phyloP scores from a whole-genome alignment of 2,329 filamentous ascomycete species.

The Arthrinium phaeospermum region DNA sequence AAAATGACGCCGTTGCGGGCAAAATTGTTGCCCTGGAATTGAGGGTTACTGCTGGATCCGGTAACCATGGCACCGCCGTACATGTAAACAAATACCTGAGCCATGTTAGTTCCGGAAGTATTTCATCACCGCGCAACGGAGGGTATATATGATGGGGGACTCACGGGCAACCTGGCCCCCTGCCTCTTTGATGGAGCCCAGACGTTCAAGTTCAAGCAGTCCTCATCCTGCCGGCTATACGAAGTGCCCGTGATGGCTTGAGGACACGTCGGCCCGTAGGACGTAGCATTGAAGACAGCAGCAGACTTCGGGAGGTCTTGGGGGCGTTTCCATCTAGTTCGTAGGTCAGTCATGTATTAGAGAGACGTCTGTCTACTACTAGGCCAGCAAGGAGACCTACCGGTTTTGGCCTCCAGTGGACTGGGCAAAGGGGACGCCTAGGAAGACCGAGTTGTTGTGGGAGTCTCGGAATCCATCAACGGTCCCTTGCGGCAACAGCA shows the following conservation, averaged over 20 bases:
- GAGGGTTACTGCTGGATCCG: constrained; percentile 47
- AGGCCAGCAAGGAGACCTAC: constrained; percentile 25
- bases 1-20: constrained; percentile 44
- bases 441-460: constrained; percentile 41
- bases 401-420: constrained; percentile 47
- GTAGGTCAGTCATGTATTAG: neutral
- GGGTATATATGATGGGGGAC: constrained; percentile 20
- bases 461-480: constrained; percentile 44
- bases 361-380: neutral
- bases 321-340: constrained; percentile 37
- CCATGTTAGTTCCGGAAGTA: neutral
- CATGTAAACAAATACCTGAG: constrained; percentile 49
- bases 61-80: constrained; percentile 51
- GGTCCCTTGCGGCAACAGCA: constrained; percentile 35
- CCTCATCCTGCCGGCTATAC: constrained; percentile 39
- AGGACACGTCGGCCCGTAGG: constrained; percentile 36
- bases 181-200: constrained; percentile 36
- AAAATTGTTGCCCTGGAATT: constrained; percentile 43
- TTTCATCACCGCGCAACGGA: neutral
- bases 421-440: constrained; percentile 47
- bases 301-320: constrained; percentile 28
- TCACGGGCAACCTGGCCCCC: constrained; percentile 36
- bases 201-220: constrained; percentile 50
- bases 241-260: constrained; percentile 30
- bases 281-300: constrained; percentile 30